phyloP scores from a whole-genome alignment of 257 asterid species.

The Coffea canephora region DNA sequence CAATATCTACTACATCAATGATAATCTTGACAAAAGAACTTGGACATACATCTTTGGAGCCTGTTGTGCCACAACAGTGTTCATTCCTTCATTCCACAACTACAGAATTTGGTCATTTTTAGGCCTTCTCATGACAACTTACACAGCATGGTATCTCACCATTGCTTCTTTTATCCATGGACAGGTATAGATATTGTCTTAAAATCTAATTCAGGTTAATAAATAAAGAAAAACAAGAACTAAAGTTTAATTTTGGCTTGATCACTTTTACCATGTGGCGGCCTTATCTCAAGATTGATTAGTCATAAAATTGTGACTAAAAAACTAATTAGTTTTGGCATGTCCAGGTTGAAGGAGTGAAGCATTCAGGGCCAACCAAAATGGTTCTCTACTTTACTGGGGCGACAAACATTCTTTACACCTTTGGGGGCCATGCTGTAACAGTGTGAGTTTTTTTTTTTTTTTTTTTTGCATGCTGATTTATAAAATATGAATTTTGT shows the following conservation, averaged over 20 bases:
- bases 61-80: slow-evolving; percentile 82
- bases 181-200: slow-evolving; percentile 43
- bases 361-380: slow-evolving; percentile 77
- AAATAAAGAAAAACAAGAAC: too few relatives aligned
- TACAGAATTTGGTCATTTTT: slow-evolving; percentile 81
- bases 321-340: slow-evolving; percentile 8
- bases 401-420: slow-evolving; percentile 85
- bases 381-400: slow-evolving; percentile 88
- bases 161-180: slow-evolving; percentile 76
- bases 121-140: slow-evolving; percentile 77
- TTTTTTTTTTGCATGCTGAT: not conserved
- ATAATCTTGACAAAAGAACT: slow-evolving; percentile 83
- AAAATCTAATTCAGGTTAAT: not conserved
- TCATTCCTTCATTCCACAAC: slow-evolving; percentile 85
- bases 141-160: slow-evolving; percentile 83
- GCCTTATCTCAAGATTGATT: not conserved
- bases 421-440: slow-evolving; percentile 94
- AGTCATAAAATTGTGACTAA: not conserved
- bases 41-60: slow-evolving; percentile 96
- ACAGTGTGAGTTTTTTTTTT: slow-evolving; percentile 53
- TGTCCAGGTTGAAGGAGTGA: slow-evolving; percentile 64
- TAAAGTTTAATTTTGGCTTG: slow-evolving; percentile 44
- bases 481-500: not conserved
- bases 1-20: slow-evolving; percentile 79
- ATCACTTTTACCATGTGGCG: slow-evolving; percentile 13